Percentiles rank a stretch among this genome's conserved stretches.
phyloP scores from a whole-genome alignment of 768 basidiomycete species.

The Collybia sp. region DNA sequence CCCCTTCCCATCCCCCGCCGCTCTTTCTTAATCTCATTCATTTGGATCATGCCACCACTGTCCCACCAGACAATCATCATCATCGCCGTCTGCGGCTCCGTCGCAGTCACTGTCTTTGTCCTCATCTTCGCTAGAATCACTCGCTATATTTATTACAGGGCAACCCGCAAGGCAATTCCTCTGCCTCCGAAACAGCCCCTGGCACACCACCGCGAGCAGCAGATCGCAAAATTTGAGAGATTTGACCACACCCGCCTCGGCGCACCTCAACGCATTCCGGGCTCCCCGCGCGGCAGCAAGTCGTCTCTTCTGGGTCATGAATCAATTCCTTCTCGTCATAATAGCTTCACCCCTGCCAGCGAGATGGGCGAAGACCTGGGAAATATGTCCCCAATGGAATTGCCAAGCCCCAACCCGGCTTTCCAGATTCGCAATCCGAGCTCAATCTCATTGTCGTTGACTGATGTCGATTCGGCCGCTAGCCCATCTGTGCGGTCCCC shows the following conservation, averaged over 20 bases:
- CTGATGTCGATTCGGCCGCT: too few species aligned
- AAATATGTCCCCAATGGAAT: constrained; percentile 11
- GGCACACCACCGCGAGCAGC: constrained; percentile 53
- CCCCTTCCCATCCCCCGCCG: constrained; percentile 5
- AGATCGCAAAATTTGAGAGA: constrained; percentile 33
- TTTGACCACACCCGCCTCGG: constrained; percentile 1
- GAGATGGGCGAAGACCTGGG: background rate
- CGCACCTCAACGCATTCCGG: constrained; percentile 7
- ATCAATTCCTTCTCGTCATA: constrained; percentile 5
- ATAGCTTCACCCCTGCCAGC: background rate
- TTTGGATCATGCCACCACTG: constrained; percentile 14
- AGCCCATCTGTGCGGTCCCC: constrained; percentile 7
- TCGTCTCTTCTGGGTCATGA: constrained; percentile 25
- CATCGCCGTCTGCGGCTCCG: constrained; percentile 37
- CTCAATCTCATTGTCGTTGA: constrained; percentile 5
- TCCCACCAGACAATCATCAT: constrained; percentile 43
- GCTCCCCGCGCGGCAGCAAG: constrained; percentile 24
- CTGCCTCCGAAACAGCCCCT: constrained; percentile 65
- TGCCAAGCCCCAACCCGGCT: background rate
- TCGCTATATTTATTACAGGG: constrained; percentile 23
- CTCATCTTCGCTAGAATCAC: constrained; percentile 32
- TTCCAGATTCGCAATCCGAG: background rate
- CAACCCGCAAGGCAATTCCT: constrained; percentile 30
- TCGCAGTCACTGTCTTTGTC: constrained; percentile 34
- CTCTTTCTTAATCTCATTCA: constrained; percentile 8